Conservation (phyloP, 305 asterid genomes). For the Striga hermonthica region DNA sequence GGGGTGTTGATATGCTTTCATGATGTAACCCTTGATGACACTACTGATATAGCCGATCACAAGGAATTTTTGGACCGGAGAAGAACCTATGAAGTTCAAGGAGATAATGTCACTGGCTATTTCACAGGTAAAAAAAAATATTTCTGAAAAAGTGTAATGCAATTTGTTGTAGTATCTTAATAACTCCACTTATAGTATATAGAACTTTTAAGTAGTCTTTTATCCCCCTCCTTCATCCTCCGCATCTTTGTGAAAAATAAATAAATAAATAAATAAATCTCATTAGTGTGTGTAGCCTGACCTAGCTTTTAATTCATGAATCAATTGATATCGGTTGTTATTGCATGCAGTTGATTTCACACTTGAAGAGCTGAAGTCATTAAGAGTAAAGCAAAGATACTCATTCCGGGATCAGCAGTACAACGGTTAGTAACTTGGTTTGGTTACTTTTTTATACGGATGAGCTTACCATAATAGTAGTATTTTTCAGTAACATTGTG, state of each 20-base stretch:
- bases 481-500: too few relatives aligned
- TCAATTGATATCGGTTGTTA: slow-evolving; percentile 8
- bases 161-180: slow-evolving; percentile 9
- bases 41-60: slow-evolving; percentile 68
- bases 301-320: neutral
- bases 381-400: slow-evolving; percentile 69
- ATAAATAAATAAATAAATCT: too few relatives aligned
- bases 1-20: slow-evolving; percentile 84
- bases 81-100: slow-evolving; percentile 80
- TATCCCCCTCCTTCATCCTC: too few relatives aligned
- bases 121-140: slow-evolving; percentile 48
- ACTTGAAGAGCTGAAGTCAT: slow-evolving; percentile 59
- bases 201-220: neutral
- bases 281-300: neutral
- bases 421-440: slow-evolving; percentile 49
- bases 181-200: neutral
- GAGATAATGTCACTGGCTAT: slow-evolving; percentile 59
- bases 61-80: slow-evolving; percentile 60
- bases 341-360: slow-evolving; percentile 70
- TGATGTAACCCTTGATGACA: slow-evolving; percentile 67
- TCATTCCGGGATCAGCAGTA: slow-evolving; percentile 68
- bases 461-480: neutral
- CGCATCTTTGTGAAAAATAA: too few relatives aligned
- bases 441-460: slow-evolving; percentile 17
- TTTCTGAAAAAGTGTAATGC: slow-evolving; percentile 5